phyloP scores from a whole-genome alignment of 805 yeast species.

The Candida oleophila region DNA sequence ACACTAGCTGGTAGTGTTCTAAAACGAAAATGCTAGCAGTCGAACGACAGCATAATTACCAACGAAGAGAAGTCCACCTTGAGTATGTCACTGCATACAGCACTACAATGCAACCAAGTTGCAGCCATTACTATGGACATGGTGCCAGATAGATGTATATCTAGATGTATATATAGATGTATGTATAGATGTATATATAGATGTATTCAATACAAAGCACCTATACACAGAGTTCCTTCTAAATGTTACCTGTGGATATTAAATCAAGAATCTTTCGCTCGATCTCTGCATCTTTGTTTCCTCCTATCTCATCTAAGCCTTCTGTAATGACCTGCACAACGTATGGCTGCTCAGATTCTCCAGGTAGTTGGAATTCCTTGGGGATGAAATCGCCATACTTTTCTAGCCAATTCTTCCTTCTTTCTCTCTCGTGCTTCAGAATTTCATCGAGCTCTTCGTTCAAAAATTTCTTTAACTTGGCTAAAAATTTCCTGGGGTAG shows the following conservation, averaged over 20 bases:
- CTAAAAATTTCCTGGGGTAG: slow-evolving; percentile 36
- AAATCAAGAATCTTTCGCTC: slow-evolving; percentile 9
- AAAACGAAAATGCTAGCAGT: too few species aligned
- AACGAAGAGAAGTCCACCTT: too few species aligned
- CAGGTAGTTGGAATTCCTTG: slow-evolving; percentile 37
- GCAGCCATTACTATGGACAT: not conserved
- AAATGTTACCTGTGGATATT: slow-evolving; percentile 9
- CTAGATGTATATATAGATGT: not conserved
- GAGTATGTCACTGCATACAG: not conserved
- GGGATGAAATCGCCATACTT: slow-evolving; percentile 43
- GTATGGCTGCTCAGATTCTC: slow-evolving; percentile 33
- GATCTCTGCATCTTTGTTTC: slow-evolving; percentile 2
- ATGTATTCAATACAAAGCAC: not conserved
- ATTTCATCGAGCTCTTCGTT: slow-evolving; percentile 29
- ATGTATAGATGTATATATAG: not conserved
- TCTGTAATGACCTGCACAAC: slow-evolving; percentile 43
- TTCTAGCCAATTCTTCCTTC: slow-evolving; percentile 36
- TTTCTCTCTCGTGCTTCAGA: slow-evolving; percentile 32
- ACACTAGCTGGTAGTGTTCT: too few species aligned
- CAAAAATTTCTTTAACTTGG: slow-evolving; percentile 30
- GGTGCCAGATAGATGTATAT: not conserved
- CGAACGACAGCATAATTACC: too few species aligned
- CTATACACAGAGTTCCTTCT: not conserved
- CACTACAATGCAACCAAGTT: not conserved
- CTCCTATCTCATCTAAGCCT: slow-evolving; percentile 28